Evolutionary conservation across 257 asterid genomes (phyloP), one percentile per base, ranked within the genome.

Genomic region (Solanum pinnatisectum): DNA sequence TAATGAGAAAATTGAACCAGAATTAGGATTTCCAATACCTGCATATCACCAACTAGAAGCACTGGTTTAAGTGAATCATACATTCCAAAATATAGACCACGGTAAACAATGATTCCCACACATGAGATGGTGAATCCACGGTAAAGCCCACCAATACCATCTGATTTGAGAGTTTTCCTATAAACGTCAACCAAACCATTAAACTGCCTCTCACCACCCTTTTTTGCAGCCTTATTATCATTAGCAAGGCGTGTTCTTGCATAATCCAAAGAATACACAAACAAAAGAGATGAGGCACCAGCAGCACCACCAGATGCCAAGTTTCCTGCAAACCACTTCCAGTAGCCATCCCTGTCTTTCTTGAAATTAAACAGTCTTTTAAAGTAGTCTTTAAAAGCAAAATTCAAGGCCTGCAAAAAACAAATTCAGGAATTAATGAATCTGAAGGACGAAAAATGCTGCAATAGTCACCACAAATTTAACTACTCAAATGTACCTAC

Each of bases 31-130:
- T 82, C 86, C 27, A 2, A 10, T 87, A 91, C 98, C 98, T 94
- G 93, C 81, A 93, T 37, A 23, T 84, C 7, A 49, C 92, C 98
- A 25, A 92, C 89, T 16, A 95, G 93, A 86, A 95, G 82, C 11
- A 91, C 94, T 2, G 98, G 98, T 87, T 95, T 95, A 84, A 95
- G 91, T 16, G 98, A 94, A 90, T 95, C 98, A 9, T 95, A 95
- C 98, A 95, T 90, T 74, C 98, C 98, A 39, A 95, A 95, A 91
- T 95, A 95, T 9, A 95, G 98, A 67, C 98, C 98, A 56, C 98
- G 98, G 88, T 95, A 95, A 84, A 93, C 92, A 39, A 95, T 92
- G 86, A 95, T 95, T 44, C 98, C 98, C 91, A 93, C 94, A 78
- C 94, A 93, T 32, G 98, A 95, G 52, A 94, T 89, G 90, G 88